These are phyloP conservation scores for Alternaria sp. DNA, from an alignment of 2,329 filamentous ascomycete genomes.

Conservation along the genomic window DNA sequence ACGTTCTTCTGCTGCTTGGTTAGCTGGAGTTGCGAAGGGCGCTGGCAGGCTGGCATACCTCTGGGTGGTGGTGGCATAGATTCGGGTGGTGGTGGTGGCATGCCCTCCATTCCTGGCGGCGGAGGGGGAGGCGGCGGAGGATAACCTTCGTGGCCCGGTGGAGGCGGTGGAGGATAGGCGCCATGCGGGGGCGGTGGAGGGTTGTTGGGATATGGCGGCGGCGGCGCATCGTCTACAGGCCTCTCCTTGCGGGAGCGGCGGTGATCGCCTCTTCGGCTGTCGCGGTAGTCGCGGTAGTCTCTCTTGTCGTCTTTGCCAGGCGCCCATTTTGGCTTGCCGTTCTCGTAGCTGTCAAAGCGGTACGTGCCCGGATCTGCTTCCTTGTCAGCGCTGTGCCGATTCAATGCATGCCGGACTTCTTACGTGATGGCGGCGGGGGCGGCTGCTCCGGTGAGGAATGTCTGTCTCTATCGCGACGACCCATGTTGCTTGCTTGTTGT, in stretches of 20 bases:
- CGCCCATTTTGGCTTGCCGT: slow-evolving; percentile 36
- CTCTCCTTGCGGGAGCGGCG: slow-evolving; percentile 23
- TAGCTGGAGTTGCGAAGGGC: neutral
- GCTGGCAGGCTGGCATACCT: neutral
- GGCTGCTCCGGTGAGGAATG: slow-evolving; percentile 18
- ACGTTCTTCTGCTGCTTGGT: neutral
- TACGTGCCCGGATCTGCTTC: slow-evolving; percentile 28
- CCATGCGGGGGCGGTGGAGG: slow-evolving; percentile 10
- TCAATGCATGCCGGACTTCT: neutral
- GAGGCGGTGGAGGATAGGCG: slow-evolving; percentile 5
- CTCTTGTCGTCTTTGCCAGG: slow-evolving; percentile 29
- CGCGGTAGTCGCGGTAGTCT: slow-evolving; percentile 29
- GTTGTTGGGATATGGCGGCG: slow-evolving; percentile 16
- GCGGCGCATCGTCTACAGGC: slow-evolving; percentile 24
- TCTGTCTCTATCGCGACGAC: slow-evolving; percentile 24
- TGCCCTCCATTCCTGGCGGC: neutral
- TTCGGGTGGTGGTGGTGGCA: neutral
- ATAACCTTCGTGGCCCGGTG: slow-evolving; percentile 7
- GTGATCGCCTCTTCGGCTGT: slow-evolving; percentile 27
- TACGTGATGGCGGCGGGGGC: slow-evolving; percentile 20
- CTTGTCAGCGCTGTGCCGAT: neutral
- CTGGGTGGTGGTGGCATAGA: slow-evolving; percentile 11
- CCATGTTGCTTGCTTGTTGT: slow-evolving; percentile 17
- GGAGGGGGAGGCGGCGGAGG: neutral
- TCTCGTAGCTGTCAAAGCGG: slow-evolving; percentile 37